Conservation (phyloP, 805 yeast genomes). For the Groenewaldozyma salmanticensis region DNA sequence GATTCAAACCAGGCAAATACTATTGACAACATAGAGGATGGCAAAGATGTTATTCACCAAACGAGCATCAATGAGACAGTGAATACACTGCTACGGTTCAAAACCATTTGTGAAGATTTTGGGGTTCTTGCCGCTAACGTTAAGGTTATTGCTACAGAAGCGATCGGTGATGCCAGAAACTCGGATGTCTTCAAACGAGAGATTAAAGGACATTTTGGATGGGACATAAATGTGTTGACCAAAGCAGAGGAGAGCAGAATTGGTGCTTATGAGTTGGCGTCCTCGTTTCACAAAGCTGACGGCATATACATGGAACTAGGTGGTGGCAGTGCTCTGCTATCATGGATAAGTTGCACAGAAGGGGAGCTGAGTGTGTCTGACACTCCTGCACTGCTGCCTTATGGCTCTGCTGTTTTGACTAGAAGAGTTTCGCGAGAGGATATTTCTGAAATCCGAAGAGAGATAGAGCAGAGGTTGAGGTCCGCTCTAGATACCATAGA, state of each 20-base stretch:
- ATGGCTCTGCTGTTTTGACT: slow-evolving; percentile 63
- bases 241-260: slow-evolving; percentile 57
- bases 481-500: slow-evolving; percentile 42
- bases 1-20: not conserved
- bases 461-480: slow-evolving; percentile 42
- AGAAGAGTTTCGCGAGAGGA: slow-evolving; percentile 45
- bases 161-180: slow-evolving; percentile 60
- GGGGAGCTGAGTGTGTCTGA: slow-evolving; percentile 48
- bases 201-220: slow-evolving; percentile 49
- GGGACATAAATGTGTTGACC: slow-evolving; percentile 53
- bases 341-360: slow-evolving; percentile 53
- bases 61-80: slow-evolving; percentile 51
- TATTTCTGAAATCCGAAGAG: slow-evolving; percentile 39
- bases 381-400: slow-evolving; percentile 56
- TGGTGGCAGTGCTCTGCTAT: slow-evolving; percentile 59
- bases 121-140: slow-evolving; percentile 53
- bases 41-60: slow-evolving; percentile 16
- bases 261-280: slow-evolving; percentile 67
- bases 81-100: slow-evolving; percentile 56
- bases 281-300: slow-evolving; percentile 54
- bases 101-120: slow-evolving; percentile 61
- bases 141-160: slow-evolving; percentile 64
- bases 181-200: slow-evolving; percentile 48
- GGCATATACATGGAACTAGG: slow-evolving; percentile 69
- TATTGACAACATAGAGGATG: not conserved